Base-by-base conservation (phyloP, 352 stramenopile genomes). In the Poterioochromonas sp. region DNA sequence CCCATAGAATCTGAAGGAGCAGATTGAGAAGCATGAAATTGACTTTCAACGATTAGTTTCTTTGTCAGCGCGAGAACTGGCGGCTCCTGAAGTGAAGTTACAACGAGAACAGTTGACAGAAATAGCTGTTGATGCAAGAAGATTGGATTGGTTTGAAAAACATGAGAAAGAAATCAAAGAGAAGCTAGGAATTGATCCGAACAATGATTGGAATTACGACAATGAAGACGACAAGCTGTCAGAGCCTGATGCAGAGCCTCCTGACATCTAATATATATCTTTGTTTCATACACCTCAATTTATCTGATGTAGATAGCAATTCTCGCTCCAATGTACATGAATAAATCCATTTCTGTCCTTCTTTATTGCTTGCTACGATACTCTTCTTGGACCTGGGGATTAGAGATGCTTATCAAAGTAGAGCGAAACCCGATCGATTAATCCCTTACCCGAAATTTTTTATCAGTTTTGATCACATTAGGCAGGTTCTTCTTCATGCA, bases 121-220 rank as follows among this genome's bases (percentile, higher is more conserved):
- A 29, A 20, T 8, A n/a, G 5, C 22, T 29, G 11, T 41, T 18
- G 37, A 73, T 43, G 51, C 63, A 43, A 11, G 63, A 12, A 11
- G 63, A 44, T 51, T 63, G 34, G 44, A 76, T 43, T 76, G 69
- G 69, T 40, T 60, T 18, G 69, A 76, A 29, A 29, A 65, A 41
- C 2, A 76, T 40, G 26, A 60, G n/a, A 29, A 8, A 3, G 15
- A 35, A 40, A 58, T 76, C 8, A 11, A 65, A 29, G 35, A 32
- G 32, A 1, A 76, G 12, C 12, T 70, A 26, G 69, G 69, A 39
- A 35, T 76, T 26, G 69, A 76, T 32, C 69, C 69, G 20, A 76
- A 76, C 32, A 76, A 76, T 29, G 12, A 12, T 20, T 76, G 69
- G 69, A 3, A 62, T 18, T 76, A 64, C 69, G 69, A 76, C 69